Base-by-base conservation (phyloP, 345 rosid genomes). In the Populus davidiana region DNA sequence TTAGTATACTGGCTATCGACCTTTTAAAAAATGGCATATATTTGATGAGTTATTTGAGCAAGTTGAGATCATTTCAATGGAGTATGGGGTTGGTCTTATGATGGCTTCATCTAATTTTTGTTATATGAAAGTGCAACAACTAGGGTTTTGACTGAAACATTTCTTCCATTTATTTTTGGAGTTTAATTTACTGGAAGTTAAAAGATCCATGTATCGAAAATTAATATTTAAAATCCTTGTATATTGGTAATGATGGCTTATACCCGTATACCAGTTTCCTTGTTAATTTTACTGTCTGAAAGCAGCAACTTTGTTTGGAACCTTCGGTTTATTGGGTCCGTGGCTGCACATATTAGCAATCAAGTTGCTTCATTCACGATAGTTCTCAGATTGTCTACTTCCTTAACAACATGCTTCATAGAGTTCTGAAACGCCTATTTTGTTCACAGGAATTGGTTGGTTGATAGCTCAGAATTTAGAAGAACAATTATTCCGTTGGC, bases 401-500 rank as follows among this genome's bases (percentile, higher is more conserved):
- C 59, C 54, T 18, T 13, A 47, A 38, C 21, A 44, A 27, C 33
- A 13, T 65, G 61, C 29, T 56, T 54, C 52, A 27, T 71, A 5
- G 2, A 14, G 66, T 38, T 70, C 20, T 81, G 52, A 66, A 61
- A 66, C 25, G 18, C 80, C 65, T 39, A 35, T 43, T 11, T 73
- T 78, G 17, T 68, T 80, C 77, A 29, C 85, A 95, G 98, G 98
- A 75, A 79, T 95, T 74, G 99, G 99, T 65, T 88, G 90, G 76
- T 79, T 92, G 72, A 90, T 95, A 82, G 99, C 97, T 82, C 92
- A 86, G 80, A 91, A 85, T 25, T 77, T 95, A 71, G 99, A 93
- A 88, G 98, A 93, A 70, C 97, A 93, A 82, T 77, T 95, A 72
- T 92, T 93, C 70, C 95, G 91, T 64, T 93, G 99, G 99, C 83